phyloP scores from a whole-genome alignment of 441 rosid genomes.

The Breynia disticha region DNA sequence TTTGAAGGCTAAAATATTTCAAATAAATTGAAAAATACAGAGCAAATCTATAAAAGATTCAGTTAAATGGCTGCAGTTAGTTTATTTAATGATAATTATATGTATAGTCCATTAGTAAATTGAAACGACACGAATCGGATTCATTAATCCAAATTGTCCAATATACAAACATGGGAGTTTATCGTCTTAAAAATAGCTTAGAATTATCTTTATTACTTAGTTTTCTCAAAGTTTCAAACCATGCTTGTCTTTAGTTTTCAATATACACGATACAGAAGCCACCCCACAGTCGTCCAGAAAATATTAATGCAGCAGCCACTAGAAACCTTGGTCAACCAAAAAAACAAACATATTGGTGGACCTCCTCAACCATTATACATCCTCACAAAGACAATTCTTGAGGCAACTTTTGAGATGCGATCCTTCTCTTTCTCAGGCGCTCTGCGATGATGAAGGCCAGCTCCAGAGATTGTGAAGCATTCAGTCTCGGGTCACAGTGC shows the following conservation, averaged over 20 bases:
- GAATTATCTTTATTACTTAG: background rate
- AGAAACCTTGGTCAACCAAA: background rate
- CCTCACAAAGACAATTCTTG: constrained; percentile 3
- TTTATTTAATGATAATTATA: too few species aligned
- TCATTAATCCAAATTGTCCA: background rate
- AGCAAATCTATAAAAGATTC: too few species aligned
- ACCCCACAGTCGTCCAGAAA: background rate
- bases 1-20: too few species aligned
- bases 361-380: constrained; percentile 16
- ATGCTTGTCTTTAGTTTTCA: background rate
- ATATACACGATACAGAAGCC: background rate
- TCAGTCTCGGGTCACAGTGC: constrained; percentile 30
- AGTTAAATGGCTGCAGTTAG: too few species aligned
- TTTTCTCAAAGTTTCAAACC: background rate
- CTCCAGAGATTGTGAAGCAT: constrained; percentile 28
- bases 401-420: too few species aligned
- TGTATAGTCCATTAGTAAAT: too few species aligned
- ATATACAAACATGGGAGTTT: background rate
- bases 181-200: background rate
- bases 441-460: constrained; percentile 26
- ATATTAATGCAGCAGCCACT: constrained; percentile 9
- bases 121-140: background rate
- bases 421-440: constrained; percentile 31
- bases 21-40: too few species aligned
- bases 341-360: background rate